Base-by-base conservation (phyloP, 306 rosid species). In the Rubus idaeus region DNA sequence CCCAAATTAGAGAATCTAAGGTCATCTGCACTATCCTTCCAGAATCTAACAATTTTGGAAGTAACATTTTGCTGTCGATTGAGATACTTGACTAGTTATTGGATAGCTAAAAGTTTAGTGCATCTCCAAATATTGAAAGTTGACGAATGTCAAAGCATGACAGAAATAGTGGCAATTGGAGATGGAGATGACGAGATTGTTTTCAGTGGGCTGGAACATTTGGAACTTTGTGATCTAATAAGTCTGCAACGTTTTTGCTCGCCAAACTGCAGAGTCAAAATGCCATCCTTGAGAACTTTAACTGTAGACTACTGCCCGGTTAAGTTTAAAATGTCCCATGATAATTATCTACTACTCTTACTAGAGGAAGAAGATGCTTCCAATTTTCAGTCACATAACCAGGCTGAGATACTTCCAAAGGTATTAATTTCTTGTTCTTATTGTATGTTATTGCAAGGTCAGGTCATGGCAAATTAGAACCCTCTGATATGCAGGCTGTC, bases 61-160 rank as follows among this genome's bases (percentile, higher is more conserved):
- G 63, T 57, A 1, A 0, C 0, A 0, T 0, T 0, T 9, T 57
- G 37, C 8, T 0, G 0, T 5, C 1, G 30, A 57, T 14, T 57
- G 13, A n/a, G 21, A 57, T 0, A 26, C 30, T 26, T 26, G 30
- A 26, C 30, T 26, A 26, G 30, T 26, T 26, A 26, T 26, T 26
- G 1, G 30, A 26, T 26, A 26, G 30, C 30, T 26, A 26, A 26
- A 26, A 26, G 30, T 3, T 21, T 21, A 14, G 14, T n/a, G 13
- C 37, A 57, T 8, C 5, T 57, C 37, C 20, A 21, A 3, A 0
- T 0, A 0, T 57, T 21, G 37, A 5, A 21, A 9, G 63, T 57
- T 21, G 16, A 3, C 35, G 0, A 3, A 1, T 57, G 63, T 26
- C 0, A n/a, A 3, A 57, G 14, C 10, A 8, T 57, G 14, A 21